phyloP scores from a whole-genome alignment of 768 basidiomycete species.

The Suillus luteus region DNA sequence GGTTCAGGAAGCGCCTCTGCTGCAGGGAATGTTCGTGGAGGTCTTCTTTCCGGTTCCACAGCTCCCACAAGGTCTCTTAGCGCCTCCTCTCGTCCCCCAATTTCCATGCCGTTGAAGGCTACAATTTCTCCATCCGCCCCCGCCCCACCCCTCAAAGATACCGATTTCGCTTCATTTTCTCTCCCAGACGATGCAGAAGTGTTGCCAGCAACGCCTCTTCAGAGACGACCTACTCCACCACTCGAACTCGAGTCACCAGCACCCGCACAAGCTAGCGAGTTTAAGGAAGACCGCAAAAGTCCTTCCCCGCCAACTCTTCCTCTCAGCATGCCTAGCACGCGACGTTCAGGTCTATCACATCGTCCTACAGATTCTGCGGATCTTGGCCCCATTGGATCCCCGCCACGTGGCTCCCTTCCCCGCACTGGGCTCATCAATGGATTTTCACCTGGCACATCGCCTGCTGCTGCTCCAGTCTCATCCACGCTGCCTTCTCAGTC shows the following conservation, averaged over 20 bases:
- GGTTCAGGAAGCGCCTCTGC: constrained; percentile 17
- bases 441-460: constrained; percentile 64
- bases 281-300: constrained; percentile 28
- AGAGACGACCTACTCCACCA: constrained; percentile 10
- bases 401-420: constrained; percentile 51
- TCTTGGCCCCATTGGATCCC: constrained; percentile 84
- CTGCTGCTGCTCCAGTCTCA: constrained; percentile 38
- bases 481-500: constrained; percentile 39
- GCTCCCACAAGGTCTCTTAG: constrained; percentile 59
- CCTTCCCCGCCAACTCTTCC: constrained; percentile 55
- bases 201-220: constrained; percentile 47
- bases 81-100: constrained; percentile 54
- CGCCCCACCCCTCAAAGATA: constrained; percentile 74
- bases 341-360: constrained; percentile 41
- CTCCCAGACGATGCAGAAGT: constrained; percentile 61
- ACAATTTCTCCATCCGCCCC: constrained; percentile 77
- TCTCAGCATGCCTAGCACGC: constrained; percentile 48
- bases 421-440: constrained; percentile 39
- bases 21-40: constrained; percentile 19
- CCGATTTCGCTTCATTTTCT: constrained; percentile 71
- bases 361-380: constrained; percentile 46
- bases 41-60: constrained; percentile 55
- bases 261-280: constrained; percentile 18
- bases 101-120: constrained; percentile 70
- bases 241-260: constrained; percentile 13